A percentile compares a stretch with the other conserved stretches of the same genome.
These are phyloP conservation scores for Claviceps spartinae DNA, from an alignment of 2,329 filamentous ascomycete species.

Conservation along the genomic window DNA sequence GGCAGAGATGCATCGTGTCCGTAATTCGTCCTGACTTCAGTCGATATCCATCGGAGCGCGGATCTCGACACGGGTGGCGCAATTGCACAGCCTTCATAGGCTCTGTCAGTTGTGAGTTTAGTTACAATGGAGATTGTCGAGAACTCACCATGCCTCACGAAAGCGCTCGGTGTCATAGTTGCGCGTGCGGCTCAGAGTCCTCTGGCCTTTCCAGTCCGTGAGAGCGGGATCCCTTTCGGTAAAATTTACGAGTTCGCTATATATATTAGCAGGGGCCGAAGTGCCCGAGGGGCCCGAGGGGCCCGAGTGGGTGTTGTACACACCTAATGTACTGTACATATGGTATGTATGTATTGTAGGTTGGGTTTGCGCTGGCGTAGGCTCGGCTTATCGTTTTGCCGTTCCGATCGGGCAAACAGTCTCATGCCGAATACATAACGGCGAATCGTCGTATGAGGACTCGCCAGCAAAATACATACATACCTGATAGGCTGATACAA, in stretches of 20 bases:
- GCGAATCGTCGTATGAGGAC: no score
- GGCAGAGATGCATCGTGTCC: slow-evolving; percentile 4
- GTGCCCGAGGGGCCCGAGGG: neutral
- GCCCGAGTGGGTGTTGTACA: neutral
- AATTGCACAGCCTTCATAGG: slow-evolving; percentile 29
- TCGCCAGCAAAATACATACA: no score
- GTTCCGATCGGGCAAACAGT: neutral
- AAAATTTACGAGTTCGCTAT: neutral
- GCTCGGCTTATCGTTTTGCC: slow-evolving; percentile 9
- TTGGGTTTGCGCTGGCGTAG: no score
- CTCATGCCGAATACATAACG: no score
- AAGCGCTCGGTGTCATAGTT: slow-evolving; percentile 42
- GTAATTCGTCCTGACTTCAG: slow-evolving; percentile 12
- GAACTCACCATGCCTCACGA: slow-evolving; percentile 39
- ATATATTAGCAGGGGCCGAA: neutral
- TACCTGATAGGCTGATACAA: no score
- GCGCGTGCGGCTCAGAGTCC: neutral
- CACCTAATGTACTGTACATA: no score
- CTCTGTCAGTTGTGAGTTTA: neutral
- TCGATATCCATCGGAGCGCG: slow-evolving; percentile 21
- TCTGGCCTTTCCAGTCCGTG: neutral
- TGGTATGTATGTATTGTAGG: neutral
- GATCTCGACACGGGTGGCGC: slow-evolving; percentile 27
- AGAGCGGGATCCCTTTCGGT: neutral
- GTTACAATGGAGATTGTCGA: neutral